These are phyloP conservation scores for Podospora pseudoanserina DNA, from an alignment of 495 filamentous ascomycete genomes.

Conservation along the genomic window DNA sequence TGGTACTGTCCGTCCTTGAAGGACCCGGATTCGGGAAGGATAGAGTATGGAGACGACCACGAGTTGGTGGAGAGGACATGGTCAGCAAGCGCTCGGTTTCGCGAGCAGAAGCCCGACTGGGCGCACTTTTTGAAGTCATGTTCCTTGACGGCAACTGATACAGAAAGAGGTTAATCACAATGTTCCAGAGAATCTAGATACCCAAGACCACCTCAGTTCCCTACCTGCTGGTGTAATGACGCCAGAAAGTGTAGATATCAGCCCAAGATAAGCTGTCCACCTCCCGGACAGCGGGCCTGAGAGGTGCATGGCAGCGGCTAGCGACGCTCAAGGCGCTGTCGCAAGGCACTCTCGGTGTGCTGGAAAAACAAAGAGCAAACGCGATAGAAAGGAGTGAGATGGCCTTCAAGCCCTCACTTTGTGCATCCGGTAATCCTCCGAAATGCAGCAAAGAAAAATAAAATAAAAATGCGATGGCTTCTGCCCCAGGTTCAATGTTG, in stretches of 20 bases:
- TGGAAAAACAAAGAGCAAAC: conserved; percentile 14
- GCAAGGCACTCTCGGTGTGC: neutral
- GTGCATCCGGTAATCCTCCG: neutral
- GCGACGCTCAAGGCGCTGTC: too few relatives aligned
- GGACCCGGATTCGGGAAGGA: conserved; percentile 64
- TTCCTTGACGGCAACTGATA: conserved; percentile 72
- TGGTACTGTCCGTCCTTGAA: conserved; percentile 78
- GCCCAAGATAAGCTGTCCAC: conserved; percentile 55
- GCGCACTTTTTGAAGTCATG: conserved; percentile 94
- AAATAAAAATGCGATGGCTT: neutral
- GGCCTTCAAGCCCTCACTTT: neutral
- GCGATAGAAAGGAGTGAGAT: conserved; percentile 10
- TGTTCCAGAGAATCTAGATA: conserved; percentile 1
- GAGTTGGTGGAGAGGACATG: conserved; percentile 57
- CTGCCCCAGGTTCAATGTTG: neutral
- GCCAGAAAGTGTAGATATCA: conserved; percentile 42
- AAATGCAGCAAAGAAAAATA: neutral
- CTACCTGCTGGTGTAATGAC: conserved; percentile 52
- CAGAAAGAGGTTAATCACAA: conserved; percentile 39
- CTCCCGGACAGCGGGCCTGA: conserved; percentile 45
- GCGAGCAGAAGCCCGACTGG: conserved; percentile 94
- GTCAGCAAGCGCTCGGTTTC: conserved; percentile 87
- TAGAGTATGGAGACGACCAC: conserved; percentile 79
- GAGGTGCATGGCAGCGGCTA: conserved; percentile 26
- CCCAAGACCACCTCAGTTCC: neutral